phyloP scores from a whole-genome alignment of 352 stramenopile genomes.

The Phytopythium vexans region DNA sequence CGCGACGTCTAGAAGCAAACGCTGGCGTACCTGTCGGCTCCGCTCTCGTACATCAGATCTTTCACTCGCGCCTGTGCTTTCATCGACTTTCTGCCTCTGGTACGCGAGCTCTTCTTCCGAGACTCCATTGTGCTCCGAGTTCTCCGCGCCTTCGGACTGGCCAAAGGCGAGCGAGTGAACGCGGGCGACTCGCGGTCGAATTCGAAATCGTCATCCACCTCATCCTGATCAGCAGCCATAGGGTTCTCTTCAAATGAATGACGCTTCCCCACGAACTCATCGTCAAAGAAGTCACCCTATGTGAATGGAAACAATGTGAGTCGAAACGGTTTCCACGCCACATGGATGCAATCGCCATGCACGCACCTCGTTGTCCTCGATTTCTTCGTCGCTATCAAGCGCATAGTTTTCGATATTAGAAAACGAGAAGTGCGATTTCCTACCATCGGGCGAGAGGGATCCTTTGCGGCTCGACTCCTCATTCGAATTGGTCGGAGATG shows the following conservation, averaged over 20 bases:
- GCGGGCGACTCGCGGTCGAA: slow-evolving; percentile 74
- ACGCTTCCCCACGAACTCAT: slow-evolving; percentile 66
- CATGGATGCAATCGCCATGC: neutral
- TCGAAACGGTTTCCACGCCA: neutral
- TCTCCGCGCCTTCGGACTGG: slow-evolving; percentile 51
- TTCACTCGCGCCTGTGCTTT: slow-evolving; percentile 55
- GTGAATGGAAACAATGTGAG: neutral
- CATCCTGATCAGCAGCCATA: slow-evolving; percentile 60
- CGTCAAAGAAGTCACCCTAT: slow-evolving; percentile 75
- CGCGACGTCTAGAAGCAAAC: neutral
- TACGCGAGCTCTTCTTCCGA: slow-evolving; percentile 45
- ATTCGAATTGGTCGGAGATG: slow-evolving; percentile 74
- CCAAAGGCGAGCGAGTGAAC: slow-evolving; percentile 39
- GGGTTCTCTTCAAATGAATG: slow-evolving; percentile 77
- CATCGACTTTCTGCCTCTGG: slow-evolving; percentile 44
- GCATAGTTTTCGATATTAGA: slow-evolving; percentile 58
- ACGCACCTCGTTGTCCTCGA: slow-evolving; percentile 79
- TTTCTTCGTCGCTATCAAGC: slow-evolving; percentile 82
- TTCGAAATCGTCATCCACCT: slow-evolving; percentile 87
- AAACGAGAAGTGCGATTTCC: slow-evolving; percentile 51
- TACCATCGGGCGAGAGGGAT: slow-evolving; percentile 56
- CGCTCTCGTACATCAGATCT: slow-evolving; percentile 69
- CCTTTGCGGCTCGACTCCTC: slow-evolving; percentile 70
- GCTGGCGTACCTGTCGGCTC: slow-evolving; percentile 62
- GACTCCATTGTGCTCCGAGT: slow-evolving; percentile 29